Conservation (phyloP, 805 yeast genomes). For the Huiozyma sinensis region DNA sequence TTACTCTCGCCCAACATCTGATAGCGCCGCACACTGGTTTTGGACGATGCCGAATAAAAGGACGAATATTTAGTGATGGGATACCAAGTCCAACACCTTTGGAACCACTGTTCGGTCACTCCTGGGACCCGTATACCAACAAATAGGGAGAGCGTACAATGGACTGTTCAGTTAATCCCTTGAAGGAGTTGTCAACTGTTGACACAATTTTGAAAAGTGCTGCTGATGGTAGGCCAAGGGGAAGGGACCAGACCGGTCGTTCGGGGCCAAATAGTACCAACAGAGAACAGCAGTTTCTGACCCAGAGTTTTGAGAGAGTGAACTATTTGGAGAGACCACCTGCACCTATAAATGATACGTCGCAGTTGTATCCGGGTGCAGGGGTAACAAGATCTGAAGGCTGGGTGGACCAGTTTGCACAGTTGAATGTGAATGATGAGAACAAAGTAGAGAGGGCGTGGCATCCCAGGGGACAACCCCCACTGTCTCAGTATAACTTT, state of each 20-base stretch:
- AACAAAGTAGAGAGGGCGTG: neutral
- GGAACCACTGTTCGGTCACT: no score
- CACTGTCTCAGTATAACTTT: neutral
- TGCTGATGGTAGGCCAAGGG: neutral
- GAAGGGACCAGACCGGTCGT: neutral
- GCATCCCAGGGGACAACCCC: neutral
- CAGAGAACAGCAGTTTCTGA: neutral
- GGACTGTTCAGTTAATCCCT: slow-evolving; percentile 1
- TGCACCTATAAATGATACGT: neutral
- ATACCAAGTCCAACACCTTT: no score
- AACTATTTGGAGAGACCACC: neutral
- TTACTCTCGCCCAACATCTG: neutral
- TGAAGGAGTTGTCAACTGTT: neutral
- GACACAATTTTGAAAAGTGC: no score
- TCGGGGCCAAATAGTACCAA: neutral
- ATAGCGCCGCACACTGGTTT: neutral
- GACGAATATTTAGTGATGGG: no score
- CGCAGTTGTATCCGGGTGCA: neutral
- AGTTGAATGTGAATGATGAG: neutral
- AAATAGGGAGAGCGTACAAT: neutral
- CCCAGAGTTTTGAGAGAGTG: no score
- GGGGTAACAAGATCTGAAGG: neutral
- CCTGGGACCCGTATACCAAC: no score
- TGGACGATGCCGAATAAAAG: no score
- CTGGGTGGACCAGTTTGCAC: neutral